Conservation (phyloP, 176 grass and related monocot species). For the Thinopyrum elongatum region DNA sequence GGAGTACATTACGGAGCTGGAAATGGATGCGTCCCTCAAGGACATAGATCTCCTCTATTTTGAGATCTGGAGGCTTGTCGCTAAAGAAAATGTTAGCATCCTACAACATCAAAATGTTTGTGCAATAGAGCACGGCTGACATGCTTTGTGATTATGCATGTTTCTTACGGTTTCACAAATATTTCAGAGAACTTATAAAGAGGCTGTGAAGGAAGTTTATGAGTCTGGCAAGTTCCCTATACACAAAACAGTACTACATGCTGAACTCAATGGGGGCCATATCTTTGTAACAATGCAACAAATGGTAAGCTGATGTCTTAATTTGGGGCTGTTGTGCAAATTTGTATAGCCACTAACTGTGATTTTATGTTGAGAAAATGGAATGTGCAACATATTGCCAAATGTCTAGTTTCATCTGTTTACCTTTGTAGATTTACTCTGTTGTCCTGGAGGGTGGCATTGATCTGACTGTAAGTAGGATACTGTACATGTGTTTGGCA, state of each 20-base stretch:
- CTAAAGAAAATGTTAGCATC: background rate
- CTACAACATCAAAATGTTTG: background rate
- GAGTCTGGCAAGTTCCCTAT: background rate
- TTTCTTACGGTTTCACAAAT: background rate
- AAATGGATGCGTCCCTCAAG: background rate
- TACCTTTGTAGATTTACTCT: too few species aligned
- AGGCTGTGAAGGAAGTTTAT: background rate
- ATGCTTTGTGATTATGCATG: background rate
- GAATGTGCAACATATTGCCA: too few species aligned
- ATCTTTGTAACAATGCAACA: too few species aligned
- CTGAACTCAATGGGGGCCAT: background rate
- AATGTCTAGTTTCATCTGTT: too few species aligned
- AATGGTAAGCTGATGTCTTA: too few species aligned
- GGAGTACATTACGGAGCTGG: background rate
- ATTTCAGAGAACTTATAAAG: background rate
- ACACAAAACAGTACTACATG: background rate
- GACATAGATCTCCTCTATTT: background rate
- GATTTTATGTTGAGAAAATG: too few species aligned
- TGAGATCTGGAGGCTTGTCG: slow-evolving; percentile 17
- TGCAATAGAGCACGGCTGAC: background rate
- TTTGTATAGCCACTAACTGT: too few species aligned
- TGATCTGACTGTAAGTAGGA: too few species aligned
- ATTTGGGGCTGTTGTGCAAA: too few species aligned
- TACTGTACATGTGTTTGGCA: too few species aligned
- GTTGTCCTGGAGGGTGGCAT: too few species aligned